These are phyloP conservation scores for Perkinsus marinus DNA, from an alignment of 169 alveolate genomes.

Conservation along the genomic window DNA sequence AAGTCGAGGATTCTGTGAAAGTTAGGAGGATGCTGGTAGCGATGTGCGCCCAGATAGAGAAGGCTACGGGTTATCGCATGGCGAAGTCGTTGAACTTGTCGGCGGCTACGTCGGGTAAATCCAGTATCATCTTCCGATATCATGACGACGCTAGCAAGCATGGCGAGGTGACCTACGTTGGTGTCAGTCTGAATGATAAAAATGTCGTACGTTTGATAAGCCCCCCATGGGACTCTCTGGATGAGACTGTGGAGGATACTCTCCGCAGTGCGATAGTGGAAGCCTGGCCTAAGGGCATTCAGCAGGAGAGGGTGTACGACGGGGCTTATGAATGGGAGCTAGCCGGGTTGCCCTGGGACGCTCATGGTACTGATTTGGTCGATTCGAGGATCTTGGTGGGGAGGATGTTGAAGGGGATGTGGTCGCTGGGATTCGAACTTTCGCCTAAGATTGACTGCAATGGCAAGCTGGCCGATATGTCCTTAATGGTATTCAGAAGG, in stretches of 20 bases:
- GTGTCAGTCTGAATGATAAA: background rate
- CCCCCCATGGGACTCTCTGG: background rate
- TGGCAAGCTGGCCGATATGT: background rate
- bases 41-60: background rate
- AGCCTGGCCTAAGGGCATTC: background rate
- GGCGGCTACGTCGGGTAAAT: background rate
- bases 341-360: background rate
- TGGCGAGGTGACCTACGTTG: background rate
- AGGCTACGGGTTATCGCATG: background rate
- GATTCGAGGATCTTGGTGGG: background rate
- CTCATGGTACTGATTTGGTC: background rate
- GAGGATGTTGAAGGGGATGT: background rate
- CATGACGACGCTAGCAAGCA: background rate
- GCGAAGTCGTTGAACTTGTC: background rate
- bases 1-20: background rate
- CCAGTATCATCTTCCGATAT: background rate
- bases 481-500: background rate
- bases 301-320: background rate
- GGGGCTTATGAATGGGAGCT: background rate
- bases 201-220: background rate
- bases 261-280: background rate
- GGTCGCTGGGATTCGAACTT: background rate
- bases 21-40: background rate
- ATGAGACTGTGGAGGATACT: background rate
- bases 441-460: background rate